Conservation (phyloP, 441 rosid species). For the Isatis lusitanica region DNA sequence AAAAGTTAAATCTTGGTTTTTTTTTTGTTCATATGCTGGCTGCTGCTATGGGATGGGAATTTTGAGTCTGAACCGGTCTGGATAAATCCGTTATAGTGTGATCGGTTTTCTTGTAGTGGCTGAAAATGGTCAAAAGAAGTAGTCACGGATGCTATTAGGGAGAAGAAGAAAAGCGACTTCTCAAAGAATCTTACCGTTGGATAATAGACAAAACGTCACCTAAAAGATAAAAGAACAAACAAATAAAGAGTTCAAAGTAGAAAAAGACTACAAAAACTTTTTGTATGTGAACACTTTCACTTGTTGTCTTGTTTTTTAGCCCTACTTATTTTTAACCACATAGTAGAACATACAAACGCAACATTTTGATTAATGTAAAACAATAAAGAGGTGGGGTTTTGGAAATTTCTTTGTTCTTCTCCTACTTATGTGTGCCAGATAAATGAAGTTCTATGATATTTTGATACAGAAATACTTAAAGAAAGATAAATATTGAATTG, state of each 20-base stretch:
- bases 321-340: neutral
- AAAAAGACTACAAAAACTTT: neutral
- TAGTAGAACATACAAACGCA: neutral
- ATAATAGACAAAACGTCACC: slow-evolving; percentile 31
- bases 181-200: slow-evolving; percentile 40
- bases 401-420: neutral
- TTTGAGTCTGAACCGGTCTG: neutral
- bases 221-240: slow-evolving; percentile 15
- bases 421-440: slow-evolving; percentile 28
- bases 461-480: neutral
- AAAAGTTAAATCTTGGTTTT: neutral
- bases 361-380: slow-evolving; percentile 7
- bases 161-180: slow-evolving; percentile 33
- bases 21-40: neutral
- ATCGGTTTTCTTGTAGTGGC: neutral
- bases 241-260: slow-evolving; percentile 10
- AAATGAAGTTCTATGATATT: neutral
- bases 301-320: neutral
- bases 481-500: slow-evolving; percentile 15
- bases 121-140: slow-evolving; percentile 37
- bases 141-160: slow-evolving; percentile 31
- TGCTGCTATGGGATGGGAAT: neutral
- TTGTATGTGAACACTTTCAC: slow-evolving; percentile 15
- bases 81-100: neutral
- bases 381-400: neutral